These are phyloP conservation scores for Lactarius tabidus DNA, from an alignment of 768 basidiomycete genomes.

Conservation along the genomic window DNA sequence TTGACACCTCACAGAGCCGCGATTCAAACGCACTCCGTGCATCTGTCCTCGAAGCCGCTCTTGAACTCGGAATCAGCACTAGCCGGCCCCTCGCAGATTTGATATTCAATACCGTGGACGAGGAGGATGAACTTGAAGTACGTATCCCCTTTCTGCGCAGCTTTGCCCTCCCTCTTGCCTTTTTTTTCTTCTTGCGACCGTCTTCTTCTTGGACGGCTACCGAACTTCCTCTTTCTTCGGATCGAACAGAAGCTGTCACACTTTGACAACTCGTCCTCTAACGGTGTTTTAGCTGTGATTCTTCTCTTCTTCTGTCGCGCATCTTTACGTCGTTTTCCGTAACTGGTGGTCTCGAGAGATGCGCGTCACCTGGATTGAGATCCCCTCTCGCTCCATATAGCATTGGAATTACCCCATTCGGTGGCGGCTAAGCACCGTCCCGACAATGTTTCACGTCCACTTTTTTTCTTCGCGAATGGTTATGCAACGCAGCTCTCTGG, in stretches of 20 bases:
- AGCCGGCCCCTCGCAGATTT: constrained; percentile 61
- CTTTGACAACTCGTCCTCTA: background rate
- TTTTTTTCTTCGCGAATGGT: background rate
- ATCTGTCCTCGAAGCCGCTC: constrained; percentile 69
- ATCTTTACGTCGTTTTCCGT: background rate
- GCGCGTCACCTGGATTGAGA: background rate
- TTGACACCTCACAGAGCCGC: constrained; percentile 30
- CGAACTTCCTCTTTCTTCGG: background rate
- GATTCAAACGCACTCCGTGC: constrained; percentile 61
- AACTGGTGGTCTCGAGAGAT: background rate
- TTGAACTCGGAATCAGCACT: constrained; percentile 59
- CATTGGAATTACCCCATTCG: background rate
- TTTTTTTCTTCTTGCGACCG: background rate
- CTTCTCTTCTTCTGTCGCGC: background rate
- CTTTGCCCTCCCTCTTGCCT: background rate
- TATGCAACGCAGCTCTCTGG: background rate
- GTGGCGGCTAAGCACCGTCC: background rate
- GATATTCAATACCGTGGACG: constrained; percentile 63
- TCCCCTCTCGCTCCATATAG: background rate
- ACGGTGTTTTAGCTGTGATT: constrained; percentile 1
- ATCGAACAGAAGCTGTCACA: background rate
- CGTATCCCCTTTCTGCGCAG: constrained; percentile 13
- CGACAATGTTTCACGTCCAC: too few species aligned
- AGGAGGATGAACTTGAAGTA: constrained; percentile 51
- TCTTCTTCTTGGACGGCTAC: background rate